These are phyloP conservation scores for Leptographium galeiforme DNA, from an alignment of 2,329 filamentous ascomycete species.

Conservation along the genomic window DNA sequence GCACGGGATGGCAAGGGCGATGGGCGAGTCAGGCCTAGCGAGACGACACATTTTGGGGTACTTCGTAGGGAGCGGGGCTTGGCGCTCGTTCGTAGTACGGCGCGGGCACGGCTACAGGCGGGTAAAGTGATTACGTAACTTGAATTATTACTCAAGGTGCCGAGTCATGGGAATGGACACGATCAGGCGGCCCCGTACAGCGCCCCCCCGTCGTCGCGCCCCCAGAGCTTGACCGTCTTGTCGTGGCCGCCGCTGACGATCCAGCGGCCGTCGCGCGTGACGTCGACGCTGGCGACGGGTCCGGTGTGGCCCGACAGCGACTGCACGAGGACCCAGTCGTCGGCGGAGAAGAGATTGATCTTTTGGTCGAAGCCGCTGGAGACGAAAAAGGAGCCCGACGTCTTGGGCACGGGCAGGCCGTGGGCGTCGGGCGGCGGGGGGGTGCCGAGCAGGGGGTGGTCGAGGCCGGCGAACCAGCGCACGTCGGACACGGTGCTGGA, in stretches of 20 bases:
- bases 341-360: constrained; percentile 89
- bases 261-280: constrained; percentile 76
- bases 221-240: constrained; percentile 92
- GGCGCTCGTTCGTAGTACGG: too few relatives aligned
- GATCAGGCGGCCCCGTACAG: neutral
- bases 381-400: constrained; percentile 82
- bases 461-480: constrained; percentile 81
- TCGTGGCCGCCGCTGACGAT: constrained; percentile 93
- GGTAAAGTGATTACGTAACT: neutral
- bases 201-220: constrained; percentile 56
- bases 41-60: too few relatives aligned
- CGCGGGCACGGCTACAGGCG: neutral
- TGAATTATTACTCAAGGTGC: too few relatives aligned
- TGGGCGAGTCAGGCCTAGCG: neutral
- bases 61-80: too few relatives aligned
- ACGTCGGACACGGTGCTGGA: constrained; percentile 84
- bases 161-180: too few relatives aligned
- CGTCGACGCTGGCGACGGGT: constrained; percentile 81
- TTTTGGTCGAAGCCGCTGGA: constrained; percentile 87
- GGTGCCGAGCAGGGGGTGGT: constrained; percentile 53
- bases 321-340: constrained; percentile 88
- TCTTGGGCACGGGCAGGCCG: constrained; percentile 59
- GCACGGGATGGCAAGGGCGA: neutral
- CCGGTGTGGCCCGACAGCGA: constrained; percentile 81
- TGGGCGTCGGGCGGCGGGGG: constrained; percentile 50